Base-by-base conservation (phyloP, 371 early-diverging fungal genomes). In the Rhizopus microsporus region DNA sequence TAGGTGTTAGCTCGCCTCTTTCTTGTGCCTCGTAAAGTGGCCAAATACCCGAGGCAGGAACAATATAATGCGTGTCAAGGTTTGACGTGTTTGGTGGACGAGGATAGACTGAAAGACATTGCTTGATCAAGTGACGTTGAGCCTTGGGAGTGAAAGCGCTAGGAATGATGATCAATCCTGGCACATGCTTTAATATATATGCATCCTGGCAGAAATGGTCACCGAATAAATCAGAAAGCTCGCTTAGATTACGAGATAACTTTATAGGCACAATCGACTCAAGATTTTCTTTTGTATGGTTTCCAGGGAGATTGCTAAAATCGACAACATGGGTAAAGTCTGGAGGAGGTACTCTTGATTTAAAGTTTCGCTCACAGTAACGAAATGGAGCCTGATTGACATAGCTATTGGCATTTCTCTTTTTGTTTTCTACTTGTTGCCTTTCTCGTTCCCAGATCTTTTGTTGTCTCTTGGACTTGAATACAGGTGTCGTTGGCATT, bases 51-150 rank as follows among this genome's bases (percentile, higher is more conserved):
- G 64, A 63, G 0, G 68, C 57, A n/a, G 90, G 88, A n/a, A 88
- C 57, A 13, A 71, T 55, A 56, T 88, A 94, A 54, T 92, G 93
- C n/a, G 93, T 86, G 57, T 94, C 92, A 7, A 95, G 77, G 69
- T 90, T 95, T 38, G 87, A 82, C 13, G 86, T 84, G 63, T 91
- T 93, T 4, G 95, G 95, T 9, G 81, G 82, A 31, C 65, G 59
- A 4, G 92, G 72, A 64, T 86, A 90, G 7, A 84, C 80, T 37
- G 78, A 72, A 16, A 93, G 73, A 49, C 89, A 88, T 29, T 78
- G 67, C 51, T 78, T 76, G 15, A 91, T 82, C 32, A 92, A 55
- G 43, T 67, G 57, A 34, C 84, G 72, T 68, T 94, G 92, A 5
- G 85, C 87, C 37, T 67, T 59, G 4, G 81, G 79, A 9, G 87